Evolutionary conservation across 345 rosid genomes (phyloP).

Genomic region (Gossypium arboreum): DNA sequence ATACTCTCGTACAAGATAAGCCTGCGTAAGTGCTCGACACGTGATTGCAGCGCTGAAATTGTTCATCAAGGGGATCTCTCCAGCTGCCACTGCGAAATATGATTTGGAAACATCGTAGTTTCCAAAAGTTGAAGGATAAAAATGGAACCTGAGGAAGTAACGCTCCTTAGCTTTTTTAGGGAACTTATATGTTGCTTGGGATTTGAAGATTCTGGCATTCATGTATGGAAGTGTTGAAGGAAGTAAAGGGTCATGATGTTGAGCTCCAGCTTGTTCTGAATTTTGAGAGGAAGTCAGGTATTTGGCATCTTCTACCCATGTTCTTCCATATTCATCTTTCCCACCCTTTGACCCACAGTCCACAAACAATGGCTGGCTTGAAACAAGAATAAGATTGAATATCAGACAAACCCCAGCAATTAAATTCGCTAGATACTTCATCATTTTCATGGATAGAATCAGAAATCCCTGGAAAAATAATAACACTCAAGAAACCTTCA

Average conservation of each 20-base stretch:
- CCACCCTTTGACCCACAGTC: conserved; percentile 57
- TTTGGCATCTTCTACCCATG: conserved; percentile 61
- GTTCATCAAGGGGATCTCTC: conserved; percentile 48
- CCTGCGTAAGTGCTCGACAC: conserved; percentile 64
- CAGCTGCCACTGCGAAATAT: conserved; percentile 53
- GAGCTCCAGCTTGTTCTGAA: conserved; percentile 41
- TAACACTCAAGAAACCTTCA: background rate
- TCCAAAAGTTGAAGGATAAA: conserved; percentile 59
- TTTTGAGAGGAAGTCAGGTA: conserved; percentile 34
- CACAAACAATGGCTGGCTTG: conserved; percentile 28
- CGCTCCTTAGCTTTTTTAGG: conserved; percentile 39
- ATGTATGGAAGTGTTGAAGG: conserved; percentile 59
- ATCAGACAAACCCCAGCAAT: conserved; percentile 27
- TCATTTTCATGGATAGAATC: background rate
- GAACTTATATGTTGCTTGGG: conserved; percentile 54
- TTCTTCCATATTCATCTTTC: conserved; percentile 54
- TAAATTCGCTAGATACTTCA: background rate
- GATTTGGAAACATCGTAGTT: conserved; percentile 44
- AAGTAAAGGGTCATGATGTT: conserved; percentile 67
- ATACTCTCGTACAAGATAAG: conserved; percentile 63
- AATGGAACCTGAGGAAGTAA: conserved; percentile 50
- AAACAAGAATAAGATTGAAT: conserved; percentile 22
- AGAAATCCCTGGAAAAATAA: background rate
- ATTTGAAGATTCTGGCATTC: conserved; percentile 64
- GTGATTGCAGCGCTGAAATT: conserved; percentile 77